Evolutionary conservation across 768 basidiomycete species (phyloP).

Genomic region (Lentinula aciculospora): DNA sequence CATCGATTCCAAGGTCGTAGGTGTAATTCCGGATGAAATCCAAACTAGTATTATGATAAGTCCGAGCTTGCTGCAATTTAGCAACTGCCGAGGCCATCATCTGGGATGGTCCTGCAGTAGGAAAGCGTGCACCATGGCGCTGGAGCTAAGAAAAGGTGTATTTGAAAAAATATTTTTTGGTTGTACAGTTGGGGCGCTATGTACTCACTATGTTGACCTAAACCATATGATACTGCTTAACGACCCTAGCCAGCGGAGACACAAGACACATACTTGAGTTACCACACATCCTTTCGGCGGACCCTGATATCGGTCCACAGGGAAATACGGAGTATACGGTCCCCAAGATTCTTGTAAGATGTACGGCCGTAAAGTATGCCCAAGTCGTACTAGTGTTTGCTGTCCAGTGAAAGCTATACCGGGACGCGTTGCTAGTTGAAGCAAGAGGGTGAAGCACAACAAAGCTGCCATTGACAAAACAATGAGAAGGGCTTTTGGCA

Average conservation of each 20-base stretch:
- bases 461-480: too few species aligned
- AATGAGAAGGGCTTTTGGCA: too few species aligned
- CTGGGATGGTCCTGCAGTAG: slow-evolving; percentile 44
- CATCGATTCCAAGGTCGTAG: slow-evolving; percentile 51
- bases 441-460: too few species aligned
- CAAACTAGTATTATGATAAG: slow-evolving; percentile 39
- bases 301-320: slow-evolving; percentile 35
- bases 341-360: slow-evolving; percentile 38
- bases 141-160: slow-evolving; percentile 57
- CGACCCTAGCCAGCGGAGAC: too few species aligned
- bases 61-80: slow-evolving; percentile 45
- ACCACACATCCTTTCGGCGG: slow-evolving; percentile 50
- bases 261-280: slow-evolving; percentile 33
- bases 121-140: slow-evolving; percentile 77
- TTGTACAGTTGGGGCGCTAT: too few species aligned
- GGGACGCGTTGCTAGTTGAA: too few species aligned
- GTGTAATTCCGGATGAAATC: slow-evolving; percentile 54
- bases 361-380: not conserved
- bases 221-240: too few species aligned
- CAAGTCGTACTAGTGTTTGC: too few species aligned
- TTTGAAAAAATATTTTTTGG: too few species aligned
- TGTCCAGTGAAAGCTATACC: too few species aligned
- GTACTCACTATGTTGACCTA: slow-evolving; percentile 58
- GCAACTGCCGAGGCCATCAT: slow-evolving; percentile 41
- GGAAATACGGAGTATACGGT: slow-evolving; percentile 55